Evolutionary conservation across 2,329 filamentous ascomycete genomes (phyloP), one percentile per base, ranked within the genome.

Genomic region (Arthrocladium fulminans): DNA sequence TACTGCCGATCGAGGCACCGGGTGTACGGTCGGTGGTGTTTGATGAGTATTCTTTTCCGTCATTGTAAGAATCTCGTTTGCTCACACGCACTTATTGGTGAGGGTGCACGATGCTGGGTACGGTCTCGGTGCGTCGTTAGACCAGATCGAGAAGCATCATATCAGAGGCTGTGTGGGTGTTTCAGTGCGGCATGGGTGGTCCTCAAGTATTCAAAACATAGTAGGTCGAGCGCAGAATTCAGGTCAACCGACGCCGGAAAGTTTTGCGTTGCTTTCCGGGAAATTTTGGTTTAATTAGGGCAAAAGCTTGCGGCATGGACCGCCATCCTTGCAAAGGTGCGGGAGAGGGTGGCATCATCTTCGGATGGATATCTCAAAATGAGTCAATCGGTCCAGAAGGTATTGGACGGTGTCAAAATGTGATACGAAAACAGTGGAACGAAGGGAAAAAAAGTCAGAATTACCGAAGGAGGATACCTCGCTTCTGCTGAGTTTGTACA

Each of bases 1-100:
- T 24, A 80, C 66, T 9, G 75, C 73, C 35, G 74, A 71, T 55
- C 65, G 71, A 47, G 70, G 74, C 63, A 71, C 74, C 51, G 62
- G 67, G 25, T 51, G 48, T 19, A 54, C 35, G 10, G 52, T 47
- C 13, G 41, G 27, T 20, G 51, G 37, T 15, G 47, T 32, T 42
- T 19, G 41, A 19, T 44, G 23, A 9, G 23, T 32, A 13, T 19
- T 48, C 17, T 41, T 29, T 13, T 20, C 24, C 3, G 45, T 34
- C 44, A 47, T 47, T 24, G 24, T 30, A 10, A 12, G n/a, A 35
- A 9, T 24, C n/a, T 10, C 15, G 19, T 8, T n/a, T 25, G 39
- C 24, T 42, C 12, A n/a, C n/a, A n/a, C n/a, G n/a, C n/a, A n/a
- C n/a, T n/a, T n/a, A n/a, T n/a, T n/a, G n/a, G n/a, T n/a, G n/a